Base-by-base conservation (phyloP, 2,329 filamentous ascomycete species). In the Pseudogymnoascus sp. region DNA sequence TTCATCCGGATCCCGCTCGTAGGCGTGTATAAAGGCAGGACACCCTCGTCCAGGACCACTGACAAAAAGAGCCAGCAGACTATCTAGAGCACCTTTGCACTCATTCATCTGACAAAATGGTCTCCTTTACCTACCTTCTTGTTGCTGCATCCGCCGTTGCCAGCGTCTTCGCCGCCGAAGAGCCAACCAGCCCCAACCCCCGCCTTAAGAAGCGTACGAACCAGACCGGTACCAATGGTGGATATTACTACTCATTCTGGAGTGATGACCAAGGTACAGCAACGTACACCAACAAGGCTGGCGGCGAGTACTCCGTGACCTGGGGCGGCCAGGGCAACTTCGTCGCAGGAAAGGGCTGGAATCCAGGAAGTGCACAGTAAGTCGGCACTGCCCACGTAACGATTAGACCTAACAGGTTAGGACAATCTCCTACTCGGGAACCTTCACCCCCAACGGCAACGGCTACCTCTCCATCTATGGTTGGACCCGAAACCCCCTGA, bases 381-480 rank as follows among this genome's bases (percentile, higher is more conserved):
- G 56, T 61, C 7, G 2, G 14, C 59, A 24, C 6, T 35, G 3
- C 35, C 28, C 31, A 62, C 14, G 19, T 22, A 31, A 38, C 10
- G 6, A 37, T 40, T 0, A 62, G 4, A 61, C 59, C 33, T 16
- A 19, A 56, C n/a, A 56, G 5, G 10, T n/a, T 60, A 77, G 75
- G 59, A 70, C 69, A 53, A 77, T 80, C 64, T 75, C 68, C 53
- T 80, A 77, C 72, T 72, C 66, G 22, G 78, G 75, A 35, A 72
- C 71, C 43, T 79, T 73, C 72, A 72, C 67, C 60, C 71, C 74
- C 19, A 69, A 67, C 16, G 50, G 50, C 33, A 77, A 79, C 71
- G 69, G 69, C 26, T 84, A 84, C 70, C 75, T 85, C 14, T 74
- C 81, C 14, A 72, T 84, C 16, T 84, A 84, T 69, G 82, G 82